Evolutionary conservation across 805 yeast genomes (phyloP), one percentile per base, ranked within the genome.

Genomic region (Spathaspora girioi): DNA sequence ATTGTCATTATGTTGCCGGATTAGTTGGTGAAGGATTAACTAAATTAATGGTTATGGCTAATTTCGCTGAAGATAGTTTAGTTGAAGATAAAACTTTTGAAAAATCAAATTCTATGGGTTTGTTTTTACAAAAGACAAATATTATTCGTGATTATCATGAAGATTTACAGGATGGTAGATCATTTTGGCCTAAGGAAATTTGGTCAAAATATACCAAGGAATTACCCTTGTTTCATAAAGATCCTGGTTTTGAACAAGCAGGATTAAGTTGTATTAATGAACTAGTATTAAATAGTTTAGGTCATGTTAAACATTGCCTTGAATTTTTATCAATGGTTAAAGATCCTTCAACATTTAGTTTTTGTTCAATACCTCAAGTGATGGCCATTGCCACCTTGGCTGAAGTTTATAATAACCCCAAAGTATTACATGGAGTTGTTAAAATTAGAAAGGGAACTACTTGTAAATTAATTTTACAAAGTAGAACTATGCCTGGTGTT

Each of bases 1-100:
- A 94, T 75, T 94, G 99, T 70, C 92, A 92, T 70, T 89, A 92
- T 63, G 99, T 94, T 53, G 99, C 99, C 1, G 99, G 99, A 1
- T 77, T 94, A 49, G 98, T 94, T 41, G 99, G 99, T 51, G 97
- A 91, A 64, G 99, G 99, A 2, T 76, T 91, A 59, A 91, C 98
- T 10, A 81, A 87, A 55, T 75, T 94, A 68, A 82, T 90, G 60
- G 86, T 88, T 17, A 76, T 83, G 43, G 96, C 97, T 26, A 66
- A 76, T 14, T 90, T 89, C 63, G 87, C 88, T 40, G 80, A 83
- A 50, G 65, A 73, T 0, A 60, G 59, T 20, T 75, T 75, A 23
- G 68, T 84, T 43, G 64, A 71, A 40, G 78, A 83, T 50, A 74
- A 82, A 23, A 23, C 6, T 52, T 80, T 82, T 63, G 70, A 76